Evolutionary conservation across 768 basidiomycete species (phyloP), one percentile per base, ranked within the genome.

Genomic region (Naganishia friedmannii): DNA sequence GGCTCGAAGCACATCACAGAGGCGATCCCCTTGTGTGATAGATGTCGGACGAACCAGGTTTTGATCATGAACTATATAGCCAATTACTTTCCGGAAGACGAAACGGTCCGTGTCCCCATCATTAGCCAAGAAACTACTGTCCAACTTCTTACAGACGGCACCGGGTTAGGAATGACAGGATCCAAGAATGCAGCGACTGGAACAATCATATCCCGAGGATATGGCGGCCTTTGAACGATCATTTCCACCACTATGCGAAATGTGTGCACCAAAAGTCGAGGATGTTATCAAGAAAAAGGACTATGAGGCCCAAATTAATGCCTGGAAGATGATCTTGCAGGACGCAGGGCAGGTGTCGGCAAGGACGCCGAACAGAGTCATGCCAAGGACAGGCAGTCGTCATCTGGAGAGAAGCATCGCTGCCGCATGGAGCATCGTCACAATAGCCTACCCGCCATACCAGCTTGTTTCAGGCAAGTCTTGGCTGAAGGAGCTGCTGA

Each of bases 81-180:
- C 53, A 66, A 66, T 26, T 66, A 66, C 34, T 54, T 66, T 51
- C 65, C 65, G 65, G 48, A 66, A 53, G 65, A 66, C 31, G 48
- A 51, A 39, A 48, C 53, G 46, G 65, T 66, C 46, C 28, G 65
- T 66, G 48, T 29, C 5, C 21, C 1, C 12, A 0, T 26, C 26
- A 29, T 42, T 23, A 28, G 23, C 28, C n/a, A 21, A 34, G 21
- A 5, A 28, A 7, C 63, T 17, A 15, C 19, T 5, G 15, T 15
- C 39, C n/a, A n/a, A 10, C 26, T 23, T 17, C 63, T 65, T 23
- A 53, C 63, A 15, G 29, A 15, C 19, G 34, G 9, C 23, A 23
- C 7, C n/a, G 31, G 57, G n/a, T 58, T 29, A 63, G 60, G 42
- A 63, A 63, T 63, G 60, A 63, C 60, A 63, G 60, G 60, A 63